Base-by-base conservation (phyloP, 306 rosid genomes). In the Pachyrhizus erosus region DNA sequence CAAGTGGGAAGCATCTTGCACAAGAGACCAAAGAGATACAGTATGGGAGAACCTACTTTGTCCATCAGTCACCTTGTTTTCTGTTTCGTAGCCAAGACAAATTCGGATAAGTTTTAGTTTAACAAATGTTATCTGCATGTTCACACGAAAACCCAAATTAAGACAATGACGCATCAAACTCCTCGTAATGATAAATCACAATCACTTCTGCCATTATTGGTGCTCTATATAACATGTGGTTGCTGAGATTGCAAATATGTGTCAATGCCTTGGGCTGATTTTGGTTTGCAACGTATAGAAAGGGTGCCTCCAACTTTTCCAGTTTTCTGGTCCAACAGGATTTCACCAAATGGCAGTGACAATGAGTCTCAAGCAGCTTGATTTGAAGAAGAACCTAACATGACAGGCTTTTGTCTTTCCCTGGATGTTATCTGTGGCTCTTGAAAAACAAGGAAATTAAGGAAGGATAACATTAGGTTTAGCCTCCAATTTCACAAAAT, bases 391-490 rank as follows among this genome's bases (percentile, higher is more conserved):
- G 87, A 55, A 55, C 71, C 89, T 29, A 51, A 58, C 45, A 64
- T 71, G 80, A 72, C 73, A 60, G 84, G 49, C 78, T 83, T 89
- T 34, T 82, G 84, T 82, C 84, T 86, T 42, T 86, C 90, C 89
- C 70, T 89, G 7, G 72, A 84, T 20, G 84, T 67, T 68, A 86
- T 71, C 55, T 86, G 88, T 82, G 98, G 89, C 70, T 88, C 97
- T 94, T 86, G 81, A 46, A 71, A 21, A 57, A 4, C 26, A 77
- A 81, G 82, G 40, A 79, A 61, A 82, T 20, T n/a, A 73, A 74
- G 11, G 37, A 62, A 26, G 61, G 84, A 73, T 77, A 67, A 67
- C 43, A 67, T 81, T 70, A 73, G 67, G 42, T 9, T 65, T 39
- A 58, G 26, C 43, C 23, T 37, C 73, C 21, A 67, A 83, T 75